Percentiles rank a stretch among this genome's conserved stretches.
phyloP scores from a whole-genome alignment of 306 rosid species.

The Lathyrus aphaca region DNA sequence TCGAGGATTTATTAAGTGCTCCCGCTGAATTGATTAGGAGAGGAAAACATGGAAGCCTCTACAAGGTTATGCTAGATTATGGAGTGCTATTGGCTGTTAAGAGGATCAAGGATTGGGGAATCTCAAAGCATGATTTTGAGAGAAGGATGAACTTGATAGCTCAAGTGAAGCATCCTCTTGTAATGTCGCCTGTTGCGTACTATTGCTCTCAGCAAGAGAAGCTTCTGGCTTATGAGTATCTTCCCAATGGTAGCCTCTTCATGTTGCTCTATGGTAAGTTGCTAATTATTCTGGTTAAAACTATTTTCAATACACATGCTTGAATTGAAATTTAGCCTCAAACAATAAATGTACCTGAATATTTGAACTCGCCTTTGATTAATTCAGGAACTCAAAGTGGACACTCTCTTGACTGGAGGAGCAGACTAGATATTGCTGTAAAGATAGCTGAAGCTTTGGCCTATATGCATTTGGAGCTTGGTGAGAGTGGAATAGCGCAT shows the following conservation, averaged over 20 bases:
- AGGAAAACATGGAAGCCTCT: slow-evolving; percentile 75
- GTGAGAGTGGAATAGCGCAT: slow-evolving; percentile 56
- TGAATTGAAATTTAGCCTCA: slow-evolving; percentile 13
- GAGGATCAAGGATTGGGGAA: slow-evolving; percentile 71
- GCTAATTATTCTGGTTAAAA: neutral
- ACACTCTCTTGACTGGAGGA: slow-evolving; percentile 62
- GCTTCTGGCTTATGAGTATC: slow-evolving; percentile 69
- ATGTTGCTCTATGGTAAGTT: slow-evolving; percentile 64
- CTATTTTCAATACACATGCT: neutral
- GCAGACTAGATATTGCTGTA: slow-evolving; percentile 59
- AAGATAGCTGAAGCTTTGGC: slow-evolving; percentile 59
- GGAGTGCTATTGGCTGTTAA: slow-evolving; percentile 65
- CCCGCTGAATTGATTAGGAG: slow-evolving; percentile 73
- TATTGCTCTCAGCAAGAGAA: slow-evolving; percentile 76
- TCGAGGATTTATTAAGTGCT: slow-evolving; percentile 71
- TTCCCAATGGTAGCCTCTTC: slow-evolving; percentile 76
- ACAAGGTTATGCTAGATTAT: slow-evolving; percentile 62
- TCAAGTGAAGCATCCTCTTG: slow-evolving; percentile 53
- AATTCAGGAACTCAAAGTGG: slow-evolving; percentile 56
- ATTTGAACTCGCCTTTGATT: neutral
- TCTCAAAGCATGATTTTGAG: slow-evolving; percentile 56
- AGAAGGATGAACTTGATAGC: slow-evolving; percentile 56
- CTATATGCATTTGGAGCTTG: slow-evolving; percentile 65
- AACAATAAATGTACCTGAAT: neutral
- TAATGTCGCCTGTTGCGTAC: slow-evolving; percentile 65